phyloP scores from a whole-genome alignment of 1,284 basidiomycete genomes.

The Cutaneotrichosporon dermatis region DNA sequence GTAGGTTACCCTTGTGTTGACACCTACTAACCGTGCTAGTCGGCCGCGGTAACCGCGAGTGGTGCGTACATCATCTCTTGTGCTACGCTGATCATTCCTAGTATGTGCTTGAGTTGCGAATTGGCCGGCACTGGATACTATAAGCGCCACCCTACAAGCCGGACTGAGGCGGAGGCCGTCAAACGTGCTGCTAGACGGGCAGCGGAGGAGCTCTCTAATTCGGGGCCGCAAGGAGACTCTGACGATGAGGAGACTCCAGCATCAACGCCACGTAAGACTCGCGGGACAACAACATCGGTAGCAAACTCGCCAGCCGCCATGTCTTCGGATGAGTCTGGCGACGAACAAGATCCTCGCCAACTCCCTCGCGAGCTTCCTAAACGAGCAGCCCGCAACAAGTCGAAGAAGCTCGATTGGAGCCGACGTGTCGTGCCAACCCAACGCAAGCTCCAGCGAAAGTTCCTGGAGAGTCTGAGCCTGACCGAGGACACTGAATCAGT shows the following conservation, averaged over 20 bases:
- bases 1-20: constrained; percentile 13
- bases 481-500: background rate
- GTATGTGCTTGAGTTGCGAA: constrained; percentile 43
- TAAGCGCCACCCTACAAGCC: background rate
- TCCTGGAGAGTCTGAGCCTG: background rate
- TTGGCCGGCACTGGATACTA: constrained; percentile 11
- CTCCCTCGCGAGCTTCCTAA: background rate
- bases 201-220: background rate
- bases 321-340: constrained; percentile 4
- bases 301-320: background rate
- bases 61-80: constrained; percentile 22
- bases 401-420: background rate
- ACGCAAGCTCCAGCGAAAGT: background rate
- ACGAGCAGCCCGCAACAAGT: constrained; percentile 22
- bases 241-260: constrained; percentile 8
- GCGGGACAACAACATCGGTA: background rate
- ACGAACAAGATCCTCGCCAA: constrained; percentile 14
- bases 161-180: background rate
- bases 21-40: constrained; percentile 21
- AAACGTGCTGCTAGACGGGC: background rate
- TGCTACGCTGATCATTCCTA: constrained; percentile 13
- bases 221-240: background rate
- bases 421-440: background rate
- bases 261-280: constrained; percentile 9
- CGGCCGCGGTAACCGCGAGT: constrained; percentile 38